Conservation (phyloP, 176 grass and related monocot species). For the Canna indica region DNA sequence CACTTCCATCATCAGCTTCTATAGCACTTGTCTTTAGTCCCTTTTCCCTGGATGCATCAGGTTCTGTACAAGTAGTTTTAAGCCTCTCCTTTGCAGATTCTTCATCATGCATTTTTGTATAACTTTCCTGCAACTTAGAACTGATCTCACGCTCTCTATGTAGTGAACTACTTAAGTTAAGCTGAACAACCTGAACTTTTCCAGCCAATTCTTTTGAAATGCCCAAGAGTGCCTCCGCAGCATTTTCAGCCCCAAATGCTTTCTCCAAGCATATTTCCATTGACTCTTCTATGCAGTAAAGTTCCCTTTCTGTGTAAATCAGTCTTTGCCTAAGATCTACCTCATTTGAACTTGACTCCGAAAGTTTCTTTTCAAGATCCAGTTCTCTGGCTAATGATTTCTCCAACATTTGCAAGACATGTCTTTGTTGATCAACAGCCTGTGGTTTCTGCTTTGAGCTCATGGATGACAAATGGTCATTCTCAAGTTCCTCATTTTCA, state of each 20-base stretch:
- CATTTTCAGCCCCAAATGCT: conserved; percentile 58
- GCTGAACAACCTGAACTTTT: conserved; percentile 33
- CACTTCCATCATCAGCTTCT: conserved; percentile 19
- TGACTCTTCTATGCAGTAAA: conserved; percentile 45
- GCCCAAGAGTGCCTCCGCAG: conserved; percentile 37
- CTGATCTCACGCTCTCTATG: conserved; percentile 32
- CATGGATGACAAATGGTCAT: conserved; percentile 25
- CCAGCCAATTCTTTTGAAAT: conserved; percentile 50
- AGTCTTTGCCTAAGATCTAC: conserved; percentile 55
- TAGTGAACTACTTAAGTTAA: conserved; percentile 21
- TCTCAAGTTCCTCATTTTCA: conserved; percentile 32
- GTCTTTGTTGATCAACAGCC: conserved; percentile 55
- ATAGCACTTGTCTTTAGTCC: conserved; percentile 3
- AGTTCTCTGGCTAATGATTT: conserved; percentile 75
- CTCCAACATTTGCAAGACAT: conserved; percentile 66
- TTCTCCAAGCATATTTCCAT: conserved; percentile 40
- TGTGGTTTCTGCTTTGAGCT: conserved; percentile 24
- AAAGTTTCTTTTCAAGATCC: conserved; percentile 74
- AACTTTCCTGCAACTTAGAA: conserved; percentile 25
- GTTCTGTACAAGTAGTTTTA: neutral
- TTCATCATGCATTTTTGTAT: conserved; percentile 25
- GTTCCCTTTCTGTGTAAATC: conserved; percentile 35
- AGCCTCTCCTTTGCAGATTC: conserved; percentile 15
- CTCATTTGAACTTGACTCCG: conserved; percentile 41
- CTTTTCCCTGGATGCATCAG: conserved; percentile 1